A percentile compares a stretch with the other conserved stretches of the same genome.
phyloP scores from a whole-genome alignment of 441 rosid species.

The Biscutella laevigata region DNA sequence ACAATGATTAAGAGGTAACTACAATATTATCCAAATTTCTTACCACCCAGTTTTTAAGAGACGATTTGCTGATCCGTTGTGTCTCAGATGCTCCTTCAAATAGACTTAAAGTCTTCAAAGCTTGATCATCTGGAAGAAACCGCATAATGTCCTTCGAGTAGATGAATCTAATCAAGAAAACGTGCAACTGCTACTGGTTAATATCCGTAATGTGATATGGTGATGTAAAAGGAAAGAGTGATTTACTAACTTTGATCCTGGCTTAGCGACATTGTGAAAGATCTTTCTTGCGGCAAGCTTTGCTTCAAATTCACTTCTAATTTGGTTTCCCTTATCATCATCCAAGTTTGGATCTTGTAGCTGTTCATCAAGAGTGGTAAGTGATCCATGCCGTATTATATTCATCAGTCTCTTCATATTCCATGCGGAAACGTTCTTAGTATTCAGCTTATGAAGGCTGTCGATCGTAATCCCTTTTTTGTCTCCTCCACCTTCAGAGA shows the following conservation, averaged over 20 bases:
- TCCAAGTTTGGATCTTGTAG: slow-evolving; percentile 37
- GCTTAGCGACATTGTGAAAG: slow-evolving; percentile 42
- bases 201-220: not conserved
- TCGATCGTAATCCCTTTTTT: slow-evolving; percentile 41
- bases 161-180: slow-evolving; percentile 15
- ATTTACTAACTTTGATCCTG: slow-evolving; percentile 40
- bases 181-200: not conserved
- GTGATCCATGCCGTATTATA: slow-evolving; percentile 41
- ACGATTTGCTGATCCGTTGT: slow-evolving; percentile 37
- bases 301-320: slow-evolving; percentile 51
- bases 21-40: slow-evolving; percentile 10
- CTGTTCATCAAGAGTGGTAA: slow-evolving; percentile 47
- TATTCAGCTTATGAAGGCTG: slow-evolving; percentile 44
- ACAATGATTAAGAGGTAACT: no score
- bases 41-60: slow-evolving; percentile 63
- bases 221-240: not conserved
- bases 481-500: slow-evolving; percentile 28
- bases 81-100: slow-evolving; percentile 44
- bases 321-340: slow-evolving; percentile 43
- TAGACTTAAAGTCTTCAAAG: slow-evolving; percentile 40
- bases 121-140: slow-evolving; percentile 45
- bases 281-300: slow-evolving; percentile 56
- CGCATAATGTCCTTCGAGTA: slow-evolving; percentile 38
- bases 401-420: slow-evolving; percentile 55
- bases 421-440: slow-evolving; percentile 61